Base-by-base conservation (phyloP, 108 stramenopile species). In the Mediolabrus comicus region DNA sequence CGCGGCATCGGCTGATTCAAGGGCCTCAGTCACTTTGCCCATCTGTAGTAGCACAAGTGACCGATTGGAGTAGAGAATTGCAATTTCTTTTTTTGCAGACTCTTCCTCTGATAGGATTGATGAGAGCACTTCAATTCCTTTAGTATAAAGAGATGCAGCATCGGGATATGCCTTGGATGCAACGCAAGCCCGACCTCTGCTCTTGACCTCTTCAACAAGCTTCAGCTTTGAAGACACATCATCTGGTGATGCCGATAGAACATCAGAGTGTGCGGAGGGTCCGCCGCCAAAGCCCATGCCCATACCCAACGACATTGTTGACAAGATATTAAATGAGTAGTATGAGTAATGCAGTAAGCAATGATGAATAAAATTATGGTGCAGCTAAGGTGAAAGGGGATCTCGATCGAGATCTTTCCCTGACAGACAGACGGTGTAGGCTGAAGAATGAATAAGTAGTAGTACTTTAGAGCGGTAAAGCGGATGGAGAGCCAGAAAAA, bases 171-270 rank as follows among this genome's bases (percentile, higher is more conserved):
- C 65, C 43, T 85, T 81, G 22, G 84, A 76, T 13, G 59, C 62
- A 8, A 95, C 90, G 8, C 84, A 85, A 0, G 80, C 56, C 39
- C 85, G 74, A 6, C 89, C 95, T 4, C 95, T 84, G 24, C 73
- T 74, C 67, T 92, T 92, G 30, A 92, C 63, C 66, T 96, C 95
- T 66, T 96, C 92, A 46, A 96, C 57, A 16, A 93, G 64, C 0
- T 69, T 57, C 19, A 60, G 60, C 25, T 79, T 80, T 28, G 82
- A 79, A 0, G 65, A 71, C 14, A 78, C 66, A 16, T 80, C 82
- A 31, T 77, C 77, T 14, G 93, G 93, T 35, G 68, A 65, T 24
- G 87, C 93, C 11, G 77, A 68, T 56, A 94, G 77, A 3, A 94
- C 79, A 49, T 49, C 46, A 49, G 46, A n/a, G 75, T 81, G 80